A percentile compares a stretch with the other conserved stretches of the same genome.
These are phyloP conservation scores for Taphrina communis DNA, from an alignment of 1,139 yeast species.

Conservation along the genomic window DNA sequence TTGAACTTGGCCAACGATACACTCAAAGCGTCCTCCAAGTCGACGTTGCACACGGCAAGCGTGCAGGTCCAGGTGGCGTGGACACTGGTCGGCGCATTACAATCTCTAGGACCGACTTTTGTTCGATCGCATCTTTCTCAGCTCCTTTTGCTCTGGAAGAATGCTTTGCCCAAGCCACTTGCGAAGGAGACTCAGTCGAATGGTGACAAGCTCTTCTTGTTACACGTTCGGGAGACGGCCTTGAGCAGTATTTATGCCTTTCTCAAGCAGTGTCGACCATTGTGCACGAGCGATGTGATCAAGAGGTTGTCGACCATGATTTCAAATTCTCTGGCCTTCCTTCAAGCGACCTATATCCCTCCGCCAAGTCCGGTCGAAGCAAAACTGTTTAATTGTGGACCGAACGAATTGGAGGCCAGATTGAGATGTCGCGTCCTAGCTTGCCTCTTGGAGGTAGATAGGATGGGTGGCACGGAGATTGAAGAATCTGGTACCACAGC, in stretches of 20 bases:
- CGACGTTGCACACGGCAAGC: constrained; percentile 25
- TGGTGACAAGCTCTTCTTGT: constrained; percentile 50
- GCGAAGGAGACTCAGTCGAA: constrained; percentile 50
- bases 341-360: constrained; percentile 48
- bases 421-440: constrained; percentile 52
- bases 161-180: constrained; percentile 63
- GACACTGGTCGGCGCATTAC: constrained; percentile 77
- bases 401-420: constrained; percentile 49
- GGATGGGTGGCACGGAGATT: constrained; percentile 48
- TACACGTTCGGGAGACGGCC: constrained; percentile 53
- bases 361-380: constrained; percentile 47
- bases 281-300: constrained; percentile 55
- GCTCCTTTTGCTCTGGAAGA: constrained; percentile 78
- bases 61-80: constrained; percentile 56
- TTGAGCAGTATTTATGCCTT: constrained; percentile 53
- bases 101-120: constrained; percentile 70
- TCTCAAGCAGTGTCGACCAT: constrained; percentile 50
- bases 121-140: constrained; percentile 76
- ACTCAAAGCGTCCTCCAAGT: constrained; percentile 28
- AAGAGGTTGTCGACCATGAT: constrained; percentile 52
- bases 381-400: constrained; percentile 48
- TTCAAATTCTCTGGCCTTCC: constrained; percentile 50
- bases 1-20: constrained; percentile 49
- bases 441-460: constrained; percentile 50
- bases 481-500: constrained; percentile 52